A percentile compares a stretch with the other conserved stretches of the same genome.
Conservation (phyloP, 208 protist genomes). For the Endotrypanum monterogeii region DNA sequence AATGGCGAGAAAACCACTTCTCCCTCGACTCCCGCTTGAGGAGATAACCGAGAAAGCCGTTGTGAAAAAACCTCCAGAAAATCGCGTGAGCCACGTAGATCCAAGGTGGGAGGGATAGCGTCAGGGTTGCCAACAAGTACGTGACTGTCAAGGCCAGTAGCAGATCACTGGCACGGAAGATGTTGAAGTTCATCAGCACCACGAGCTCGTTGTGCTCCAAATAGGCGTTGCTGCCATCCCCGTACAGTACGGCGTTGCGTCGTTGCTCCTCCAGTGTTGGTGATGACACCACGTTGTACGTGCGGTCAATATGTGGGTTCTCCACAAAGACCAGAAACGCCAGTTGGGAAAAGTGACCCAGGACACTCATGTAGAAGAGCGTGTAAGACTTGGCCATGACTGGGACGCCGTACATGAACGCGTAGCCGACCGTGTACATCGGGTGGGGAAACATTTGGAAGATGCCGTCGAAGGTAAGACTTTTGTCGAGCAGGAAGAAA, state of each 20-base stretch:
- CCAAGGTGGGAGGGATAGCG: slow-evolving; percentile 56
- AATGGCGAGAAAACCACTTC: slow-evolving; percentile 83
- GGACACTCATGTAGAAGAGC: slow-evolving; percentile 92
- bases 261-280: slow-evolving; percentile 36
- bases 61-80: slow-evolving; percentile 84
- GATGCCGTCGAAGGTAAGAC: slow-evolving; percentile 94
- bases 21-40: slow-evolving; percentile 64
- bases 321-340: slow-evolving; percentile 93
- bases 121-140: slow-evolving; percentile 52
- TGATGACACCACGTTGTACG: slow-evolving; percentile 44
- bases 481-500: slow-evolving; percentile 94
- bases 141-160: slow-evolving; percentile 69
- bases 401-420: slow-evolving; percentile 93
- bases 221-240: slow-evolving; percentile 42
- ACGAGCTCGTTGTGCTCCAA: slow-evolving; percentile 66
- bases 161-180: slow-evolving; percentile 81
- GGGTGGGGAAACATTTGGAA: slow-evolving; percentile 96
- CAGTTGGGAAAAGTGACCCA: slow-evolving; percentile 93
- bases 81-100: slow-evolving; percentile 67
- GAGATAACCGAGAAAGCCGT: slow-evolving; percentile 76
- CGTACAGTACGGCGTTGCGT: slow-evolving; percentile 55
- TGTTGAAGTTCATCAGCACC: slow-evolving; percentile 77
- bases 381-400: slow-evolving; percentile 92
- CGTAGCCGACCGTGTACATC: slow-evolving; percentile 96
- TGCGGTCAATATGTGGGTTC: slow-evolving; percentile 91